Base-by-base conservation (phyloP, 2,329 filamentous ascomycete genomes). In the Colletotrichum musae region DNA sequence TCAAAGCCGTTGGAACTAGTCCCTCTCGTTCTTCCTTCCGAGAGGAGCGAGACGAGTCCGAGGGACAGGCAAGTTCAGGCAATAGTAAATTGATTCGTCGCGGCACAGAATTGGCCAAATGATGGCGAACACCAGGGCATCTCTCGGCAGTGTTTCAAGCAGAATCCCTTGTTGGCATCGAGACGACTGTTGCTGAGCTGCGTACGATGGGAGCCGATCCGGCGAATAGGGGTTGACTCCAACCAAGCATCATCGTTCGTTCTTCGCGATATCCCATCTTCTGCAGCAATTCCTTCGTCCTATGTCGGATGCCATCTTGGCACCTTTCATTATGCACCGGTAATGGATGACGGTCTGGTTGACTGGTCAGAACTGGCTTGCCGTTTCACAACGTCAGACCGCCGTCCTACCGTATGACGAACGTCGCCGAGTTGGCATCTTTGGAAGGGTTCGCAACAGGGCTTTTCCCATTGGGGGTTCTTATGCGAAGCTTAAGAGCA, bases 291-390 rank as follows among this genome's bases (percentile, higher is more conserved):
- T 54, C 32, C 28, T 54, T 52, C 66, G 9, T 69, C 61, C 32
- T 18, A 66, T 66, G 18, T 47, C n/a, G 18, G 18, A 50, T 16
- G 6, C 39, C 53, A 21, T 18, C 50, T 43, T 32, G 18, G 32
- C 60, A 10, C 18, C 43, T 47, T 32, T 50, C 51, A 16, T 32
- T n/a, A 66, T 58, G 67, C 62, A 56, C 28, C 16, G 21, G 26
- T 57, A 56, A 51, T 41, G 67, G 50, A 52, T 15, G 12, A 21
- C 66, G 61, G 48, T 66, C 50, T 52, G 61, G 62, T 59, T 16
- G 6, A 45, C 32, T 32, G 51, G 10, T 51, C 18, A 57, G 36
- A 21, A 47, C 26, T 3, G 16, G 18, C 6, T 53, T 60, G 51
- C 51, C 57, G 43, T 41, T 39, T 21, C 21, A 13, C 18, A 4